A percentile compares a stretch with the other conserved stretches of the same genome.
phyloP scores from a whole-genome alignment of 2,329 filamentous ascomycete genomes.

The Epichloe coenophiala region DNA sequence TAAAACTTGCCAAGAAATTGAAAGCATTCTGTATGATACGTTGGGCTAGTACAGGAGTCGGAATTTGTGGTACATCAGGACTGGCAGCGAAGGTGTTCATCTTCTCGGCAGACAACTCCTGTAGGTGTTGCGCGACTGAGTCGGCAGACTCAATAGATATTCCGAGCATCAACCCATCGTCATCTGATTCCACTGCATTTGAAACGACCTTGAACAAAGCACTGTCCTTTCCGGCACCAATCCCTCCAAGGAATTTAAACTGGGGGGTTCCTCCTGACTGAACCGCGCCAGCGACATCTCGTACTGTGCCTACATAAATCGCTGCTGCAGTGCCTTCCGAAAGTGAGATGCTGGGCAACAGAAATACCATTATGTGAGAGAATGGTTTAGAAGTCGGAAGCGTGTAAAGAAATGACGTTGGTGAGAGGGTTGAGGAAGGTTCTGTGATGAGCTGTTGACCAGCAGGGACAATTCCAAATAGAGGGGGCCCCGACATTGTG shows the following conservation, averaged over 20 bases:
- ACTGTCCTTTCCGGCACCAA: slow-evolving; percentile 81
- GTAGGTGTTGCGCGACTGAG: slow-evolving; percentile 57
- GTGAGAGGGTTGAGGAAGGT: slow-evolving; percentile 37
- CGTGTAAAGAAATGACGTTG: slow-evolving; percentile 43
- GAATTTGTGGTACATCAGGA: slow-evolving; percentile 24
- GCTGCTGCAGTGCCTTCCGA: slow-evolving; percentile 69
- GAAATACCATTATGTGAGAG: slow-evolving; percentile 77
- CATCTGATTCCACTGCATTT: slow-evolving; percentile 7
- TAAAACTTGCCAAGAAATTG: slow-evolving; percentile 87
- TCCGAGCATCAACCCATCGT: slow-evolving; percentile 57
- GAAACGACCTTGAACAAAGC: slow-evolving; percentile 70
- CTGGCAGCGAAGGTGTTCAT: slow-evolving; percentile 1
- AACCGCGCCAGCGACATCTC: slow-evolving; percentile 25
- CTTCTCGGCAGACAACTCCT: slow-evolving; percentile 34
- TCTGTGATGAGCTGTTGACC: slow-evolving; percentile 43
- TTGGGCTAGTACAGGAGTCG: slow-evolving; percentile 74
- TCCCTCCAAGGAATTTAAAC: slow-evolving; percentile 77
- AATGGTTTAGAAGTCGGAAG: slow-evolving; percentile 41
- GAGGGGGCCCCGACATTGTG: slow-evolving; percentile 30
- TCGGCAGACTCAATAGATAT: slow-evolving; percentile 67
- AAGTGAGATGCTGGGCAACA: slow-evolving; percentile 64
- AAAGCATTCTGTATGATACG: slow-evolving; percentile 94
- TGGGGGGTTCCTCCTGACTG: slow-evolving; percentile 33
- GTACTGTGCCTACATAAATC: slow-evolving; percentile 62
- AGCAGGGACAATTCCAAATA: slow-evolving; percentile 48